phyloP scores from a whole-genome alignment of 805 yeast genomes.

The Nakazawaea wyomingensis region DNA sequence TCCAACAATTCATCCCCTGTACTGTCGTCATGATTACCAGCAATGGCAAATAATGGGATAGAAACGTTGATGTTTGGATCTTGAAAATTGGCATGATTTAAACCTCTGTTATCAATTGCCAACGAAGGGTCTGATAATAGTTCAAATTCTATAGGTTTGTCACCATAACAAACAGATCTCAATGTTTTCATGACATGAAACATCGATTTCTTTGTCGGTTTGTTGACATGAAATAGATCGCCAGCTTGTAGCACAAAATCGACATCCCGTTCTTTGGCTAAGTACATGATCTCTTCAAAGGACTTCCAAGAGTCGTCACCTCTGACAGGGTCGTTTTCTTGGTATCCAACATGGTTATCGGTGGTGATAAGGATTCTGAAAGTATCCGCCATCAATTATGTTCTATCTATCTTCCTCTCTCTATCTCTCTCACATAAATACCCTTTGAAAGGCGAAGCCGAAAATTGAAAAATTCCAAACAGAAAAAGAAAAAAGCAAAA shows the following conservation, averaged over 20 bases:
- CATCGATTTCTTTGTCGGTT: slow-evolving; percentile 82
- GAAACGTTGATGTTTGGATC: slow-evolving; percentile 88
- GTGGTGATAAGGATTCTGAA: slow-evolving; percentile 80
- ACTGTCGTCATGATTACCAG: slow-evolving; percentile 97
- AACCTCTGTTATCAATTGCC: slow-evolving; percentile 53
- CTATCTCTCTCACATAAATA: not conserved
- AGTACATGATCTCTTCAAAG: slow-evolving; percentile 72
- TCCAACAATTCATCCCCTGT: slow-evolving; percentile 79
- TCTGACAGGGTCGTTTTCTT: slow-evolving; percentile 82
- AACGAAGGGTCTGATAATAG: slow-evolving; percentile 71
- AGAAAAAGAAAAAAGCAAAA: not conserved
- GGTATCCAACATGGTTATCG: slow-evolving; percentile 94
- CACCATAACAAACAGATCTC: slow-evolving; percentile 73
- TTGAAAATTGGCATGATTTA: slow-evolving; percentile 75
- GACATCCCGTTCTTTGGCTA: slow-evolving; percentile 66
- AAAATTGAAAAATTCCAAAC: not conserved
- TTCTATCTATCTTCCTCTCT: not conserved
- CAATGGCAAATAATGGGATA: slow-evolving; percentile 85
- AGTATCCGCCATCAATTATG: slow-evolving; percentile 38
- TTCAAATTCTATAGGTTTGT: slow-evolving; percentile 81
- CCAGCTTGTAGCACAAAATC: slow-evolving; percentile 93
- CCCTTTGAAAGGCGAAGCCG: slow-evolving; percentile 1
- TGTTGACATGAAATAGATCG: slow-evolving; percentile 85
- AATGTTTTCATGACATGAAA: slow-evolving; percentile 75
- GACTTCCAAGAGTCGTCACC: slow-evolving; percentile 89